These are phyloP conservation scores for Citrus mangshanensis DNA, from an alignment of 345 rosid species.

Conservation along the genomic window DNA sequence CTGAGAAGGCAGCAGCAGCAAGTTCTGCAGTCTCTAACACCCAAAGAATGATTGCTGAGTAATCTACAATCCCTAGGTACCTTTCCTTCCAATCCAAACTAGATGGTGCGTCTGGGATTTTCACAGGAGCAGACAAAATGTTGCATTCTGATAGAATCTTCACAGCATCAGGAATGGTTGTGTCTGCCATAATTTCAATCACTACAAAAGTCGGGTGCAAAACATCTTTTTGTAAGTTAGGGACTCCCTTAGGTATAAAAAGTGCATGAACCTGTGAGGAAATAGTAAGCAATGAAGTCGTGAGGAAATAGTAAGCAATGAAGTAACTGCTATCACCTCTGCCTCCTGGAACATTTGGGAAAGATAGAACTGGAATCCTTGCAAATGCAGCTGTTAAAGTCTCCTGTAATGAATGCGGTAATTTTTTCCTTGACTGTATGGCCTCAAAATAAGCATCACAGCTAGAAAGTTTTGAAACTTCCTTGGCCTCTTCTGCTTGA, in stretches of 20 bases:
- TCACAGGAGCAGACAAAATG: constrained; percentile 82
- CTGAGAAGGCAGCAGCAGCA: constrained; percentile 69
- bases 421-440: constrained; percentile 67
- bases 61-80: constrained; percentile 77
- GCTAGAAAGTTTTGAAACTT: constrained; percentile 35
- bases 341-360: constrained; percentile 77
- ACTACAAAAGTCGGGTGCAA: constrained; percentile 30
- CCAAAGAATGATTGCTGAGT: constrained; percentile 76
- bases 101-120: constrained; percentile 39
- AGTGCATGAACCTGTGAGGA: neutral
- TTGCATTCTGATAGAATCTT: constrained; percentile 70
- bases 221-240: neutral
- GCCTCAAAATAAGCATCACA: constrained; percentile 71
- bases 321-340: constrained; percentile 41
- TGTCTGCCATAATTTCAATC: constrained; percentile 72
- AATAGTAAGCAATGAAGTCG: no score
- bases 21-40: constrained; percentile 76
- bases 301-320: neutral
- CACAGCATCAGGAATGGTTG: constrained; percentile 67
- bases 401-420: constrained; percentile 66
- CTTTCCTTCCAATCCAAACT: constrained; percentile 68
- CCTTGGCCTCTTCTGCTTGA: constrained; percentile 19
- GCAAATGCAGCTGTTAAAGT: constrained; percentile 69
- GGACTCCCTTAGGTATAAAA: neutral
- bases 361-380: constrained; percentile 69